Conservation (phyloP, 75 land plant species). For the Sequoia sempervirens region DNA sequence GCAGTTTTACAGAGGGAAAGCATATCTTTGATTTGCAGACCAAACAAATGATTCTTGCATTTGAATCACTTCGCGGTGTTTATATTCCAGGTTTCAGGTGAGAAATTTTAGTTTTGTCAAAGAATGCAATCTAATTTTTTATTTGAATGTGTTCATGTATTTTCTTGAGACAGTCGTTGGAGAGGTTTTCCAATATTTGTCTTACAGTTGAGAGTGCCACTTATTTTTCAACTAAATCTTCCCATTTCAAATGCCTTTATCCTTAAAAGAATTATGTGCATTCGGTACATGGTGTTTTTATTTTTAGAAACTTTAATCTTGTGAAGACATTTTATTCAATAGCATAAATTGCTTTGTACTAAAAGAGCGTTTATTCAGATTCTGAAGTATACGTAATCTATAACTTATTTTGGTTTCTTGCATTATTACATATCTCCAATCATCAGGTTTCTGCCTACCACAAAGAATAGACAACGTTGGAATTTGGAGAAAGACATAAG, state of each 20-base stretch:
- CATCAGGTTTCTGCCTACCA: conserved; percentile 62
- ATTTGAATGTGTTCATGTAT: neutral
- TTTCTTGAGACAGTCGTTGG: neutral
- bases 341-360: neutral
- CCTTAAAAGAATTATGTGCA: conserved; percentile 23
- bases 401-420: neutral
- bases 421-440: too few species aligned
- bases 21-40: conserved; percentile 19
- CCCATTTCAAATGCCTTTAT: neutral
- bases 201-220: too few species aligned
- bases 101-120: neutral
- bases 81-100: conserved; percentile 9
- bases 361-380: neutral
- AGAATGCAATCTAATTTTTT: neutral
- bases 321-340: neutral
- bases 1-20: conserved; percentile 28
- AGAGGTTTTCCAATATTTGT: too few species aligned
- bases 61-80: neutral
- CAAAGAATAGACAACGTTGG: conserved; percentile 43
- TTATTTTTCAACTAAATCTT: neutral
- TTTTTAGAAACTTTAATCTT: conserved; percentile 15
- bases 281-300: conserved; percentile 46
- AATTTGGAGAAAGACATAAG: conserved; percentile 52
- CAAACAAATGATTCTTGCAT: conserved; percentile 1
- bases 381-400: neutral